Percentiles rank a stretch among this genome's conserved stretches.
Evolutionary conservation across 192 early-diverging fungal species (phyloP).

Genomic region (Coemansia sp.): DNA sequence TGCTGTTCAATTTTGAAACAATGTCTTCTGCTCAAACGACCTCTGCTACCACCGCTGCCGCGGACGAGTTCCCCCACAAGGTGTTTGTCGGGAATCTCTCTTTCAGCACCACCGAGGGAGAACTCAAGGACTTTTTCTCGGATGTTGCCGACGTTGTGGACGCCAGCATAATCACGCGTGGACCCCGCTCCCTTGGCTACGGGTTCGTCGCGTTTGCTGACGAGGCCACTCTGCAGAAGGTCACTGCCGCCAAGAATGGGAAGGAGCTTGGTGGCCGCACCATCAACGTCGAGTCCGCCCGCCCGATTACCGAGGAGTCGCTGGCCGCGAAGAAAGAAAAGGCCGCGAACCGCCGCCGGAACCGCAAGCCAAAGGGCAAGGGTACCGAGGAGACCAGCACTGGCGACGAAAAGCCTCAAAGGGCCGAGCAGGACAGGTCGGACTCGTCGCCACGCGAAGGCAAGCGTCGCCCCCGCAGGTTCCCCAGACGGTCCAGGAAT

Average conservation of each 20-base stretch:
- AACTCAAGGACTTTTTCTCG: slow-evolving; percentile 76
- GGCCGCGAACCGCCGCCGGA: slow-evolving; percentile 18
- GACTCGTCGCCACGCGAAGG: slow-evolving; percentile 8
- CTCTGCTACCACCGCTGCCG: neutral
- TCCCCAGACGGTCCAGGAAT: slow-evolving; percentile 49
- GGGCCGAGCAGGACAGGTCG: slow-evolving; percentile 11
- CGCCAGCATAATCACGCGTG: slow-evolving; percentile 80
- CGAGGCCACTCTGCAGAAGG: slow-evolving; percentile 68
- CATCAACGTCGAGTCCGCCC: slow-evolving; percentile 90
- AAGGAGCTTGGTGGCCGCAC: slow-evolving; percentile 82
- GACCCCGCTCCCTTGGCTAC: slow-evolving; percentile 84
- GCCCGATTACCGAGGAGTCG: slow-evolving; percentile 55
- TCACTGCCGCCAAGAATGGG: slow-evolving; percentile 71
- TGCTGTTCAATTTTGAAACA: too few species aligned
- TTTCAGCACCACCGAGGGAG: slow-evolving; percentile 80
- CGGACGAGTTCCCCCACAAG: slow-evolving; percentile 59
- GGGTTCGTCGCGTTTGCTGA: slow-evolving; percentile 89
- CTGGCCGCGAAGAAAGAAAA: slow-evolving; percentile 30
- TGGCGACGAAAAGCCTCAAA: slow-evolving; percentile 23
- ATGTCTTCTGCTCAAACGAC: neutral
- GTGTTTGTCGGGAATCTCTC: slow-evolving; percentile 96
- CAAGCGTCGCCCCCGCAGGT: slow-evolving; percentile 40
- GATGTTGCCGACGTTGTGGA: slow-evolving; percentile 67
- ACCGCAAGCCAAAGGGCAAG: slow-evolving; percentile 38
- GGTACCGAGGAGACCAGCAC: slow-evolving; percentile 24